phyloP scores from a whole-genome alignment of 2,329 filamentous ascomycete genomes.

The Pseudogymnoascus sp. region DNA sequence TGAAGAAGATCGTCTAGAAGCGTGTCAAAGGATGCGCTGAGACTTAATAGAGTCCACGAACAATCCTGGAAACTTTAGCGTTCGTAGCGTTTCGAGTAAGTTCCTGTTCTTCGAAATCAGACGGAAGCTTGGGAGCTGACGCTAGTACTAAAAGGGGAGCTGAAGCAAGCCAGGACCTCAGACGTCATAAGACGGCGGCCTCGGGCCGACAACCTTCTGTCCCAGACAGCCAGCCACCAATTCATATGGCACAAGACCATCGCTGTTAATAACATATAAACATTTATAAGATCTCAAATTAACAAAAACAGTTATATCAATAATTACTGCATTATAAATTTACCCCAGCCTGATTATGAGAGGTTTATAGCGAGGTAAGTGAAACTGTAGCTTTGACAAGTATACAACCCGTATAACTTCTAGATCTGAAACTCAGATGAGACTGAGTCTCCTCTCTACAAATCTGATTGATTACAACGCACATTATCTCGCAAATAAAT shows the following conservation, averaged over 20 bases:
- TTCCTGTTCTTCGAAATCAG: constrained; percentile 8
- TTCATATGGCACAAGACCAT: not conserved
- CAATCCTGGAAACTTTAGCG: constrained; percentile 7
- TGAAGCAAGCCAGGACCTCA: not conserved
- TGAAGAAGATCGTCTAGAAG: constrained; percentile 1
- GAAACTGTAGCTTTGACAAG: constrained; percentile 1
- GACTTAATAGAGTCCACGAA: constrained; percentile 2
- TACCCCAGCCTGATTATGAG: not conserved
- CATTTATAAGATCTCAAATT: not conserved
- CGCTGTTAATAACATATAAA: not conserved
- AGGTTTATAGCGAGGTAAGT: not conserved
- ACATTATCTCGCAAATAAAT: not conserved
- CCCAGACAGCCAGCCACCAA: not conserved
- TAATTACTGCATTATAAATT: not conserved
- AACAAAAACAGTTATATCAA: not conserved
- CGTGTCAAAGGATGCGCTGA: constrained; percentile 6
- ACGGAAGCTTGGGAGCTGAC: not conserved
- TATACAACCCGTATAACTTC: not conserved
- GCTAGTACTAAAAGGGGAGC: constrained; percentile 5
- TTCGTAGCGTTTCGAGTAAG: constrained; percentile 8
- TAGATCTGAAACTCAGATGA: constrained; percentile 1
- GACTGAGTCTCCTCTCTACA: not conserved
- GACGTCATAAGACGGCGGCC: not conserved
- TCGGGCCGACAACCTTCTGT: not conserved
- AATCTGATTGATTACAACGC: not conserved